Evolutionary conservation across 208 protist genomes (phyloP).

Genomic region (Leishmania aethiopica): DNA sequence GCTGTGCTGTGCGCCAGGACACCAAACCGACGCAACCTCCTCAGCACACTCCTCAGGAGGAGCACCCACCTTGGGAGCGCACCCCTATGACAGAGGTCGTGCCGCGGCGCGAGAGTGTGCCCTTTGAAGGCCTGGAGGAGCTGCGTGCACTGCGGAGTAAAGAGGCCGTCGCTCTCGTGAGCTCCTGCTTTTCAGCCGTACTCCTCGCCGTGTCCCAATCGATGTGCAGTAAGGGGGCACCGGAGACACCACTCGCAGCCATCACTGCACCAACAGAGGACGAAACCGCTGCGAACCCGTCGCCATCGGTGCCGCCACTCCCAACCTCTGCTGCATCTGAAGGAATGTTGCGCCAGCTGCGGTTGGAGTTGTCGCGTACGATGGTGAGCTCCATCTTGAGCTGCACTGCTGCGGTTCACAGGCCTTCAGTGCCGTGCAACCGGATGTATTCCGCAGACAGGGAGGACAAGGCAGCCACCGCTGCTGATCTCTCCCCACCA

Average conservation of each 20-base stretch:
- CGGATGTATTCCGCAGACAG: background rate
- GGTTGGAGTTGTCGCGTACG: background rate
- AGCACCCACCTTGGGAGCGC: background rate
- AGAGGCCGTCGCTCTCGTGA: background rate
- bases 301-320: background rate
- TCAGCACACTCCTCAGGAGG: background rate
- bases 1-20: background rate
- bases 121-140: too few relatives aligned
- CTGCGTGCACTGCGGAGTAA: background rate
- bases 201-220: background rate
- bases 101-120: background rate
- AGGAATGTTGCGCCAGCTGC: background rate
- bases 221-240: background rate
- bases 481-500: background rate
- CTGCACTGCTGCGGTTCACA: background rate
- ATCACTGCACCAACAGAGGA: background rate
- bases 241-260: background rate
- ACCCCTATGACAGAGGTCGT: background rate
- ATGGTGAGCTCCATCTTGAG: background rate
- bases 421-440: too few relatives aligned
- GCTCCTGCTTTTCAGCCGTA: background rate
- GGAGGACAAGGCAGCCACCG: background rate
- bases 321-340: background rate
- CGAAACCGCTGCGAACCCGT: background rate
- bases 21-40: background rate